phyloP scores from a whole-genome alignment of 73 alveolate species.

The Urostyla sp. region DNA sequence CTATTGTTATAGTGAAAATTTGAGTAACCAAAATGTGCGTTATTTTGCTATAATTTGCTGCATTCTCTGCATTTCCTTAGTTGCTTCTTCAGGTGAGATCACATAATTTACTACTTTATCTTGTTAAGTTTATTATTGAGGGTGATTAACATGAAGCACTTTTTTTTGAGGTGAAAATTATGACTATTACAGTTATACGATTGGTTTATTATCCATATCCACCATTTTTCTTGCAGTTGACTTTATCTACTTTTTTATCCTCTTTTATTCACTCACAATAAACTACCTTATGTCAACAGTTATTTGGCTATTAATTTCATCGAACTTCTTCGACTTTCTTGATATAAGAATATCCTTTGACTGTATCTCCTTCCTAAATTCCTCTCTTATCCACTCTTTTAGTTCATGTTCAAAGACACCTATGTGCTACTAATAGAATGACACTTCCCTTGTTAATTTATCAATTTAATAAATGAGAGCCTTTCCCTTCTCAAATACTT shows the following conservation, averaged over 20 bases:
- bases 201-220: neutral
- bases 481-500: conserved; percentile 74
- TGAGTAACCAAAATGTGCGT: conserved; percentile 36
- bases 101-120: neutral
- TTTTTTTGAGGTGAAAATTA: neutral
- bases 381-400: conserved; percentile 80
- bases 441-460: conserved; percentile 70
- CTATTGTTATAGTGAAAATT: neutral
- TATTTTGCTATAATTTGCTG: neutral
- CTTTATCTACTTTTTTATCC: conserved; percentile 21
- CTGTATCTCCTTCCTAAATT: conserved; percentile 72
- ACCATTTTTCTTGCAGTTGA: conserved; percentile 26
- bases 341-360: conserved; percentile 44
- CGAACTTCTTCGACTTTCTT: conserved; percentile 66
- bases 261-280: conserved; percentile 20
- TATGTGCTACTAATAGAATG: conserved; percentile 84
- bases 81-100: conserved; percentile 41
- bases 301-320: conserved; percentile 6
- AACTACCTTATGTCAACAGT: conserved; percentile 8
- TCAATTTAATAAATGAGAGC: conserved; percentile 90
- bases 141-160: too few species aligned
- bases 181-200: too few species aligned
- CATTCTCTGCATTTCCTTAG: conserved; percentile 46
- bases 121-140: neutral
- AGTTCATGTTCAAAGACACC: conserved; percentile 84